Conservation (phyloP, 2,329 filamentous ascomycete genomes). For the Niveomyces coronatus region DNA sequence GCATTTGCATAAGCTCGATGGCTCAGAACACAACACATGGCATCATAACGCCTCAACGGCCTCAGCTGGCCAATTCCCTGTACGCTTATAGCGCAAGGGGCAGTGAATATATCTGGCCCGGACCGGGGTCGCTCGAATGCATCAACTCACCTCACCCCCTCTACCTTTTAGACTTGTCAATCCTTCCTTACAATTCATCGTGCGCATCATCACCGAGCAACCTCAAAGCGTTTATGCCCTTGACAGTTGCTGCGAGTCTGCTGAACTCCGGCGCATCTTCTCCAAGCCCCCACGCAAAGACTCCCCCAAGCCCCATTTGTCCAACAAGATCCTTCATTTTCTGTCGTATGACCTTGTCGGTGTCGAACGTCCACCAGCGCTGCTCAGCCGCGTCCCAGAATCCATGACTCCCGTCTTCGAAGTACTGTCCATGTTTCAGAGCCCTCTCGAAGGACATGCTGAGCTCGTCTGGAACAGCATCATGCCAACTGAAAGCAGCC, state of each 20-base stretch:
- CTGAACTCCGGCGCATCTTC: conserved; percentile 47
- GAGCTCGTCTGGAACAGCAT: conserved; percentile 42
- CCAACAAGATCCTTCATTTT: conserved; percentile 54
- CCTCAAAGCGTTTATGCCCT: conserved; percentile 14
- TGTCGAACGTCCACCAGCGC: conserved; percentile 69
- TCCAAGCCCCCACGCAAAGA: conserved; percentile 67
- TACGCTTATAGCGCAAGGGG: no score
- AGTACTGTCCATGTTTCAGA: conserved; percentile 36
- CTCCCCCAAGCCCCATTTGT: conserved; percentile 49
- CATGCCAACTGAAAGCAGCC: conserved; percentile 51
- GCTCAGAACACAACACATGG: no score
- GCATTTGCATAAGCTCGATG: no score
- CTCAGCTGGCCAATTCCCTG: no score
- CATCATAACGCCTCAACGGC: no score
- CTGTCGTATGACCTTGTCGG: conserved; percentile 43
- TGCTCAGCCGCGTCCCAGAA: conserved; percentile 51
- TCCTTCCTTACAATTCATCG: conserved; percentile 25
- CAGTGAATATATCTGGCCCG: no score
- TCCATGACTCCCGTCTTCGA: conserved; percentile 55
- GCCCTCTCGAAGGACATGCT: conserved; percentile 48
- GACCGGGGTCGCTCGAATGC: no score
- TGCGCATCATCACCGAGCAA: conserved; percentile 3
- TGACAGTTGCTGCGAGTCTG: conserved; percentile 27
- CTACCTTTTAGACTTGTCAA: no score
- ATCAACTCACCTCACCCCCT: no score